Percentiles rank a stretch among this genome's conserved stretches.
Evolutionary conservation across 129 eudicot genomes (phyloP).

Genomic region (Chrysanthemum seticuspe): DNA sequence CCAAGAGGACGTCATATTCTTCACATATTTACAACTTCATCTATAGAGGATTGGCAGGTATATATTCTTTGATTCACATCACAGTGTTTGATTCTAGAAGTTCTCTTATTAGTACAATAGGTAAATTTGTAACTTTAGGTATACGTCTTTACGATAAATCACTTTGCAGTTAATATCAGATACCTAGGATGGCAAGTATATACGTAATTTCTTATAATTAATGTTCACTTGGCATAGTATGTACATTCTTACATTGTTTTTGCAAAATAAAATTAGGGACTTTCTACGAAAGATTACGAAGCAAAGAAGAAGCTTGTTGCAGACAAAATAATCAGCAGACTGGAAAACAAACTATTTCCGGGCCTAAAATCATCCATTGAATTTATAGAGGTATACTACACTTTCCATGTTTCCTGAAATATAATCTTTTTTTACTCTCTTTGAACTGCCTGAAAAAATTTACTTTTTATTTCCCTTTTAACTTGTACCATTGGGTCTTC

Average conservation of each 20-base stretch:
- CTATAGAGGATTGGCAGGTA: conserved; percentile 99
- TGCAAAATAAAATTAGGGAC: conserved; percentile 48
- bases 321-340: conserved; percentile 77
- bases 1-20: conserved; percentile 95
- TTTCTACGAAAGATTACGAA: conserved; percentile 69
- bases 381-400: conserved; percentile 71
- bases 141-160: background rate
- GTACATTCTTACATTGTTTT: background rate
- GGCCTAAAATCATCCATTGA: conserved; percentile 79
- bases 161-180: conserved; percentile 8
- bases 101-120: background rate
- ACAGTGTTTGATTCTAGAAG: background rate
- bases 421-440: background rate
- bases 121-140: conserved; percentile 1
- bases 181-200: background rate
- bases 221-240: background rate
- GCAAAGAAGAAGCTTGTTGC: conserved; percentile 89
- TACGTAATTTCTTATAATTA: background rate
- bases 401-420: conserved; percentile 3
- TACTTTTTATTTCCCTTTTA: background rate
- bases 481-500: conserved; percentile 15
- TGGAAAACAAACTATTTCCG: conserved; percentile 87
- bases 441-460: too few species aligned
- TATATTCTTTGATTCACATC: conserved; percentile 1
- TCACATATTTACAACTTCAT: conserved; percentile 92